Percentiles rank a stretch among this genome's conserved stretches.
Evolutionary conservation across 305 asterid species (phyloP).

Genomic region (Fraxinus albicans): DNA sequence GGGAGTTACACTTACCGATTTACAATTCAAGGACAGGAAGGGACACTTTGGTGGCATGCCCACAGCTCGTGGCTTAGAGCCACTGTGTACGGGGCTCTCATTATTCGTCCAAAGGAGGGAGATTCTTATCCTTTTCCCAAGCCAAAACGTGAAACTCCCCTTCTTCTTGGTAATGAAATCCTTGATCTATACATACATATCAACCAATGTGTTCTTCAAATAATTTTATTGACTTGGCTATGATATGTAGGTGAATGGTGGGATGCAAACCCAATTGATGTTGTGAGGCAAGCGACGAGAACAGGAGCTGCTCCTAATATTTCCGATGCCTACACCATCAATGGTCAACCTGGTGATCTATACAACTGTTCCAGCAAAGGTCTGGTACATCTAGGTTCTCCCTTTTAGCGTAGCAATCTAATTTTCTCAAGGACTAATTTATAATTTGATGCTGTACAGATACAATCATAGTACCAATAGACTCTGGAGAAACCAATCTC

Average conservation of each 20-base stretch:
- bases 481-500: conserved; percentile 65
- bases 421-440: not conserved
- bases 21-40: conserved; percentile 69
- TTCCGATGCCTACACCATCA: conserved; percentile 77
- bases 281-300: conserved; percentile 61
- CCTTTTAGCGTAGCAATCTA: not conserved
- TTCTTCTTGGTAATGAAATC: conserved; percentile 57
- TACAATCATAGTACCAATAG: conserved; percentile 48
- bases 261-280: conserved; percentile 78
- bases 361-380: conserved; percentile 74
- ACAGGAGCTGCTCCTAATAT: conserved; percentile 78
- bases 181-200: not conserved
- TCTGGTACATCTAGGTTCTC: conserved; percentile 13
- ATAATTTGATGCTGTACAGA: conserved; percentile 30
- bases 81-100: conserved; percentile 72
- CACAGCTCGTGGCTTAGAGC: conserved; percentile 85
- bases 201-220: not conserved
- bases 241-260: conserved; percentile 76
- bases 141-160: conserved; percentile 57
- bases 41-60: conserved; percentile 91
- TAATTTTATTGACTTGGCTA: not conserved
- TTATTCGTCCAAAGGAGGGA: conserved; percentile 61
- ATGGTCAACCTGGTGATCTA: conserved; percentile 90
- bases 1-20: conserved; percentile 63
- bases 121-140: conserved; percentile 57